Evolutionary conservation across 352 stramenopile species (phyloP).

Genomic region (Phytophthora litchii): DNA sequence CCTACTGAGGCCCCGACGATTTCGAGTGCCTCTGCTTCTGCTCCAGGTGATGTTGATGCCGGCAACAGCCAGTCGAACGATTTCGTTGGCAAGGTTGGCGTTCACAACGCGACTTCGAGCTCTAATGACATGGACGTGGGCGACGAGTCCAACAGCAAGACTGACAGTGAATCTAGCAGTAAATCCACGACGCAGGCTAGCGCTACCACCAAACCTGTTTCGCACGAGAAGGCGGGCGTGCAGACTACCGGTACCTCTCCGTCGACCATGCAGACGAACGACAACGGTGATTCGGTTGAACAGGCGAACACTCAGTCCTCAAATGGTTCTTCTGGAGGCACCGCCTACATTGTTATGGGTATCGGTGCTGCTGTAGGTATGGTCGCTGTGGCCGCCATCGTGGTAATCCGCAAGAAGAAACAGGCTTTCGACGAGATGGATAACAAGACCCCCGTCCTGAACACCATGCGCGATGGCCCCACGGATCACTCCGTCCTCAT

Average conservation of each 20-base stretch:
- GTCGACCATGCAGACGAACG: constrained; percentile 17
- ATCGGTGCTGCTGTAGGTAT: constrained; percentile 31
- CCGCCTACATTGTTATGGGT: constrained; percentile 26
- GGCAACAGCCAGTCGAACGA: constrained; percentile 28
- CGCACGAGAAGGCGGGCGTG: constrained; percentile 20
- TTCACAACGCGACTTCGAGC: constrained; percentile 21
- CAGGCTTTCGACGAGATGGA: constrained; percentile 60
- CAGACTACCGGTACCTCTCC: constrained; percentile 3
- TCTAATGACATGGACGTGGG: constrained; percentile 23
- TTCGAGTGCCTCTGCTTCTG: constrained; percentile 21
- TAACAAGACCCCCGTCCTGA: constrained; percentile 52
- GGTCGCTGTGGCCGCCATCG: constrained; percentile 48
- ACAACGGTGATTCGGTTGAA: constrained; percentile 22
- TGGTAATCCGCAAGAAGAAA: constrained; percentile 63
- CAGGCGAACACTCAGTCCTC: constrained; percentile 40
- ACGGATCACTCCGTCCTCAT: constrained; percentile 47
- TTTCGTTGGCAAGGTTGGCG: constrained; percentile 28
- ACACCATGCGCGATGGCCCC: constrained; percentile 17
- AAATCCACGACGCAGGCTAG: constrained; percentile 4
- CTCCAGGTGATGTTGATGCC: constrained; percentile 13
- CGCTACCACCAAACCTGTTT: constrained; percentile 7
- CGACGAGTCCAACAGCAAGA: constrained; percentile 15
- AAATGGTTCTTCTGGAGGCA: background rate
- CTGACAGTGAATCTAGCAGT: constrained; percentile 8
- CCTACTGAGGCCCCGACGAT: constrained; percentile 20